phyloP scores from a whole-genome alignment of 2,329 filamentous ascomycete species.

The Eutypa lata region DNA sequence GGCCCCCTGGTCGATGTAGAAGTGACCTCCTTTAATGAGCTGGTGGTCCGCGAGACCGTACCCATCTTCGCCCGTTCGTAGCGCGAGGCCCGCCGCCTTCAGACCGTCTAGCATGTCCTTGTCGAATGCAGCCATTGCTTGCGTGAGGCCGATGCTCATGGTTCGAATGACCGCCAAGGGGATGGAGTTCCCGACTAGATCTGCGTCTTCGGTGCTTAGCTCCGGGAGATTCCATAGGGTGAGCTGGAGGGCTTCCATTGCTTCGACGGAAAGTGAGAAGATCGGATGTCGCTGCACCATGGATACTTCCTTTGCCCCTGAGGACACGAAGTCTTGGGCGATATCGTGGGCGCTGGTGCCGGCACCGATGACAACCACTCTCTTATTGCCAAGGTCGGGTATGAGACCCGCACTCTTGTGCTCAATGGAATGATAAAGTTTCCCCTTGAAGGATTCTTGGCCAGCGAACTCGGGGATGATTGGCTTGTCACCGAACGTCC shows the following conservation, averaged over 20 bases:
- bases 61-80: constrained; percentile 34
- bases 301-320: constrained; percentile 44
- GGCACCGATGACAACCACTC: constrained; percentile 45
- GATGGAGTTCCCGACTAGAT: constrained; percentile 42
- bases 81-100: constrained; percentile 40
- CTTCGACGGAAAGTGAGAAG: constrained; percentile 43
- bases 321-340: constrained; percentile 46
- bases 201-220: constrained; percentile 47
- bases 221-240: constrained; percentile 31
- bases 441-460: constrained; percentile 38
- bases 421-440: constrained; percentile 39
- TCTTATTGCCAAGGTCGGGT: constrained; percentile 29
- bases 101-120: constrained; percentile 41
- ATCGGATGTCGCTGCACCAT: constrained; percentile 52
- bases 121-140: constrained; percentile 38
- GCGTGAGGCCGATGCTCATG: constrained; percentile 39
- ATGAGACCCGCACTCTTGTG: constrained; percentile 35
- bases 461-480: constrained; percentile 37
- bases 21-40: constrained; percentile 35
- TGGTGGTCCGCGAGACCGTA: constrained; percentile 34
- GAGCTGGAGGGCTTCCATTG: constrained; percentile 39
- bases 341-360: constrained; percentile 50
- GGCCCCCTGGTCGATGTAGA: constrained; percentile 41
- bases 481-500: too few relatives aligned
- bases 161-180: constrained; percentile 45